phyloP scores from a whole-genome alignment of 371 early-diverging fungal genomes.

The Rhizomucor miehei region DNA sequence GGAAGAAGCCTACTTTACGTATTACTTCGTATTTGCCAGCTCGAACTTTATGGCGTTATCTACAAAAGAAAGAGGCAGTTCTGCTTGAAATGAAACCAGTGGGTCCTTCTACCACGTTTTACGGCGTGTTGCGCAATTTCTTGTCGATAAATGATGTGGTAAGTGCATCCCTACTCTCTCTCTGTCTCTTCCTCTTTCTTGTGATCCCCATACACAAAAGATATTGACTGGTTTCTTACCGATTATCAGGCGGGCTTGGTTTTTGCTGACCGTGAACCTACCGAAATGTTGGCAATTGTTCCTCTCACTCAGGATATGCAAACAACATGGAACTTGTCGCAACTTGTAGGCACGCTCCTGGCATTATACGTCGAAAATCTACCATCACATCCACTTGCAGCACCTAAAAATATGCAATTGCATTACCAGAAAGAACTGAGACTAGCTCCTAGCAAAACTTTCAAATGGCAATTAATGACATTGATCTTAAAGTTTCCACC shows the following conservation, averaged over 20 bases:
- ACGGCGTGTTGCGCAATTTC: not conserved
- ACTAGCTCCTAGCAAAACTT: not conserved
- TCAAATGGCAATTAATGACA: not conserved
- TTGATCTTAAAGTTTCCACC: not conserved
- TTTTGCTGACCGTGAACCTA: not conserved
- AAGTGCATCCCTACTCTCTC: too few species aligned
- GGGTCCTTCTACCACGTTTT: not conserved
- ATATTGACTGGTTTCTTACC: not conserved
- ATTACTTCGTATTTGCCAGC: too few species aligned
- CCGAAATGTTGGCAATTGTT: not conserved
- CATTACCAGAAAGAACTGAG: not conserved
- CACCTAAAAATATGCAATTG: not conserved
- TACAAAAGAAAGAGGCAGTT: too few species aligned
- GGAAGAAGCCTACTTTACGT: too few species aligned
- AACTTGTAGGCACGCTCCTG: not conserved
- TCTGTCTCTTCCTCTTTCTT: too few species aligned
- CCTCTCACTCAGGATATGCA: not conserved
- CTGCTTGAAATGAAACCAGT: too few species aligned
- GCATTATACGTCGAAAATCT: not conserved
- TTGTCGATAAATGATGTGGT: not conserved
- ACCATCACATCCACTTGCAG: not conserved
- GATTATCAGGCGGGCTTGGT: not conserved
- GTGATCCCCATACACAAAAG: not conserved
- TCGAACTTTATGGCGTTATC: too few species aligned
- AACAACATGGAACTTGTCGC: not conserved